phyloP scores from a whole-genome alignment of 208 protist species.

The Acanthamoeba castellanii region DNA sequence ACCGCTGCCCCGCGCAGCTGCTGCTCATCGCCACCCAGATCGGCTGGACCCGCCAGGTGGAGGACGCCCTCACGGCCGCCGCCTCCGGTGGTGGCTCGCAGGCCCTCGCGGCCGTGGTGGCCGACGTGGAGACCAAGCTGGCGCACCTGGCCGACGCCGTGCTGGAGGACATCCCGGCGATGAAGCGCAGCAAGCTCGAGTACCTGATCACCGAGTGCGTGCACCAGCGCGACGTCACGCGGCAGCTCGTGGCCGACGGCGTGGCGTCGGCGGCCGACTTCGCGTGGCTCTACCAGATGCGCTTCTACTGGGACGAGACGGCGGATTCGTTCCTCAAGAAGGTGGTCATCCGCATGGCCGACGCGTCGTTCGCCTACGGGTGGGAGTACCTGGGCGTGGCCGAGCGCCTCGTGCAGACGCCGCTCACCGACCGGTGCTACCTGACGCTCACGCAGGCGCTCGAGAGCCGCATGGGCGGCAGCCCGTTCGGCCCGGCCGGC shows the following conservation, averaged over 20 bases:
- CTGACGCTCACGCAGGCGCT: conserved; percentile 98
- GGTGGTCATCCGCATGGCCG: conserved; percentile 96
- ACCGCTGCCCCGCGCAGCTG: conserved; percentile 94
- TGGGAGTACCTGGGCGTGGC: conserved; percentile 99
- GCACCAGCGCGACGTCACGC: conserved; percentile 97
- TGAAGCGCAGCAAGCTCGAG: conserved; percentile 95
- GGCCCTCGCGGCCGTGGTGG: conserved; percentile 64
- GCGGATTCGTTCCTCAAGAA: conserved; percentile 82
- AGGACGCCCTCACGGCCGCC: conserved; percentile 83
- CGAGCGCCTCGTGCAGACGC: conserved; percentile 98
- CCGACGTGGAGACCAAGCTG: conserved; percentile 80
- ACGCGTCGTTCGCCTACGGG: conserved; percentile 96
- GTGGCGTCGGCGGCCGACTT: conserved; percentile 93
- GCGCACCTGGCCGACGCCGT: conserved; percentile 89
- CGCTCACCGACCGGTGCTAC: conserved; percentile 99
- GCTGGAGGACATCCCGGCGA: conserved; percentile 91
- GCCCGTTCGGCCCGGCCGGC: conserved; percentile 97
- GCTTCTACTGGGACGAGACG: conserved; percentile 93
- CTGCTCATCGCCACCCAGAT: conserved; percentile 95
- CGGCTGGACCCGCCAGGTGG: conserved; percentile 94
- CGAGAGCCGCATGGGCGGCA: conserved; percentile 97
- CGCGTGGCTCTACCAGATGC: conserved; percentile 97
- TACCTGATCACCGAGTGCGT: conserved; percentile 98
- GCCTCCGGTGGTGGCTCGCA: background rate
- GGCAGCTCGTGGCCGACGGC: conserved; percentile 76